Conservation (phyloP, 768 basidiomycete species). For the Psilocybe sp. region DNA sequence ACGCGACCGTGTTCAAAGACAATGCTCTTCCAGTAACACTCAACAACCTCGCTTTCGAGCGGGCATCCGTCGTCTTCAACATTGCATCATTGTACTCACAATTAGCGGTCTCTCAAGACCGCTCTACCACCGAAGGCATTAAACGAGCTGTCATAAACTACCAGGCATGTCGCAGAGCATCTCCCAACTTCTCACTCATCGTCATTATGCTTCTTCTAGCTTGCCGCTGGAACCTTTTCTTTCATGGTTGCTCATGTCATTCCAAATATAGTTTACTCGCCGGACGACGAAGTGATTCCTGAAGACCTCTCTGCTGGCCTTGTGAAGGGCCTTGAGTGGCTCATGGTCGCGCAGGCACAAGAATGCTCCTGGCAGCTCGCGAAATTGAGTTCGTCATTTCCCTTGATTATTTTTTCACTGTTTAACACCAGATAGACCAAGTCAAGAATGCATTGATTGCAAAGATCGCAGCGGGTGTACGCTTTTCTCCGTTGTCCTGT, state of each 20-base stretch:
- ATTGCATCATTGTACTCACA: conserved; percentile 84
- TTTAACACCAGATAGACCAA: conserved; percentile 36
- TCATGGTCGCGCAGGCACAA: conserved; percentile 93
- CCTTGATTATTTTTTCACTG: not conserved
- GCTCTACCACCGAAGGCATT: conserved; percentile 73
- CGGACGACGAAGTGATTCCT: conserved; percentile 52
- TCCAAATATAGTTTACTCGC: conserved; percentile 46
- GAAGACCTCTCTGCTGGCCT: conserved; percentile 66
- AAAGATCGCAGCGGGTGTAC: conserved; percentile 74
- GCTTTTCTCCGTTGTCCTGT: conserved; percentile 2
- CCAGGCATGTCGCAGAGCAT: conserved; percentile 60
- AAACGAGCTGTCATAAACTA: conserved; percentile 72
- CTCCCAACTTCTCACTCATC: conserved; percentile 1
- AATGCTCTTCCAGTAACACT: conserved; percentile 57
- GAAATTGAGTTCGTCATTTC: conserved; percentile 57
- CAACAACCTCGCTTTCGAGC: conserved; percentile 78
- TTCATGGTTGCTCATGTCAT: conserved; percentile 55
- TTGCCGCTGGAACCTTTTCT: conserved; percentile 69
- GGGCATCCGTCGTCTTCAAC: conserved; percentile 79
- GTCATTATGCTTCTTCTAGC: conserved; percentile 29
- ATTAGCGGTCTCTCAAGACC: conserved; percentile 68
- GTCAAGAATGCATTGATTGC: conserved; percentile 83
- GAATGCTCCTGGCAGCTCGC: conserved; percentile 97
- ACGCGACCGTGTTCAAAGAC: conserved; percentile 68
- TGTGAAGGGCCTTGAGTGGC: conserved; percentile 59